These are phyloP conservation scores for Apiospora malaysiana DNA, from an alignment of 2,329 filamentous ascomycete genomes.

Conservation along the genomic window DNA sequence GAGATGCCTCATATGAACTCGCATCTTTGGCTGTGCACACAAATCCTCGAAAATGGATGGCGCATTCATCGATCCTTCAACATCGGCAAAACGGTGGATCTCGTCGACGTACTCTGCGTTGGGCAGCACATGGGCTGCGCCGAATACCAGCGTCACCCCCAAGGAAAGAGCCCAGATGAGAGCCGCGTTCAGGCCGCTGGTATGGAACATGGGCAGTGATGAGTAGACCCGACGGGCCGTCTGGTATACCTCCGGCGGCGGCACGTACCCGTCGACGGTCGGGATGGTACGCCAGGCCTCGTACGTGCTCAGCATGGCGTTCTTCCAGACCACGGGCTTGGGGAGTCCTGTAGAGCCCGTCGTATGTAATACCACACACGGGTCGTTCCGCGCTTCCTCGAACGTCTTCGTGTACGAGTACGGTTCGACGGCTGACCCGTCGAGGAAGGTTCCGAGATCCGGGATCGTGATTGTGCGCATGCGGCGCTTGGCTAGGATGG, in stretches of 20 bases:
- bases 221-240: slow-evolving; percentile 27
- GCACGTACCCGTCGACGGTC: slow-evolving; percentile 12
- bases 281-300: slow-evolving; percentile 32
- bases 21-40: slow-evolving; percentile 28
- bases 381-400: slow-evolving; percentile 21
- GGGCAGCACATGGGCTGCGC: slow-evolving; percentile 29
- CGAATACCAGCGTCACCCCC: slow-evolving; percentile 32
- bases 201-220: slow-evolving; percentile 32
- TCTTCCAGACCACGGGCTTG: slow-evolving; percentile 27
- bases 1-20: slow-evolving; percentile 30
- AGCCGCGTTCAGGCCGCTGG: slow-evolving; percentile 31
- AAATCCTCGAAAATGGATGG: slow-evolving; percentile 32
- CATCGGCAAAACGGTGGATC: slow-evolving; percentile 32
- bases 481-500: slow-evolving; percentile 6
- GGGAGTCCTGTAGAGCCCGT: slow-evolving; percentile 24
- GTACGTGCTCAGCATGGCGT: slow-evolving; percentile 30
- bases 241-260: slow-evolving; percentile 26
- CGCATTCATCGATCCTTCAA: slow-evolving; percentile 31
- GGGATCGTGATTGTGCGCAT: slow-evolving; percentile 20
- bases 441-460: slow-evolving; percentile 16
- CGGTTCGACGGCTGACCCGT: background rate
- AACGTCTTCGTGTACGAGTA: slow-evolving; percentile 24
- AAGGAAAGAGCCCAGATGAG: slow-evolving; percentile 25
- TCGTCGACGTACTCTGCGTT: slow-evolving; percentile 33
- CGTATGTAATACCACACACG: slow-evolving; percentile 23